These are phyloP conservation scores for Pezicula radicicola DNA, from an alignment of 2,329 filamentous ascomycete genomes.

Conservation along the genomic window DNA sequence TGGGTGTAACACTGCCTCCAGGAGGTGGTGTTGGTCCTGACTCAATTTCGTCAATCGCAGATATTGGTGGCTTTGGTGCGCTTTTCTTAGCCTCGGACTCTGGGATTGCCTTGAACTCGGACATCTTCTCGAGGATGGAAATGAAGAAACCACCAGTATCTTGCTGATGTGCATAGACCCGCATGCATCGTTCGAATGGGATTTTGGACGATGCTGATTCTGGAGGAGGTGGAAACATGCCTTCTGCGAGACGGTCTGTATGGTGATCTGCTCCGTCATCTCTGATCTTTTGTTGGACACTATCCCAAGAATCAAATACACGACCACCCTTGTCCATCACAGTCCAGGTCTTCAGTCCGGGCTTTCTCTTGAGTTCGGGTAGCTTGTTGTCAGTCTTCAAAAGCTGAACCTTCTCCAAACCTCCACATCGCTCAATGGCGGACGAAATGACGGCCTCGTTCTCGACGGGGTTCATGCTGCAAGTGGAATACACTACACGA, in stretches of 20 bases:
- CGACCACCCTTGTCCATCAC: slow-evolving; percentile 84
- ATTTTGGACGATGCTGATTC: slow-evolving; percentile 54
- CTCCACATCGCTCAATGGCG: slow-evolving; percentile 88
- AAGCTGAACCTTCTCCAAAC: slow-evolving; percentile 75
- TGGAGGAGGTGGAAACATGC: slow-evolving; percentile 76
- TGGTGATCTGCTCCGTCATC: slow-evolving; percentile 53
- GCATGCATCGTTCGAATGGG: slow-evolving; percentile 85
- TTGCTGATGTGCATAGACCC: slow-evolving; percentile 92
- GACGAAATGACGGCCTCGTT: slow-evolving; percentile 90
- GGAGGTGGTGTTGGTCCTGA: slow-evolving; percentile 26
- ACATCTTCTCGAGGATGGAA: slow-evolving; percentile 86
- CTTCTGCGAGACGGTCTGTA: slow-evolving; percentile 69
- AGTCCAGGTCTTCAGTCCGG: slow-evolving; percentile 80
- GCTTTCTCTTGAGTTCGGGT: slow-evolving; percentile 69
- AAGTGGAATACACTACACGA: slow-evolving; percentile 94
- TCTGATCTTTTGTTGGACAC: slow-evolving; percentile 69
- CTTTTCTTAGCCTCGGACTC: slow-evolving; percentile 56
- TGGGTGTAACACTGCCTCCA: slow-evolving; percentile 24
- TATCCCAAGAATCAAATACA: slow-evolving; percentile 78
- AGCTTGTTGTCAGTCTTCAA: slow-evolving; percentile 80
- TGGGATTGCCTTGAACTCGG: slow-evolving; percentile 76
- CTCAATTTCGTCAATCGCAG: slow-evolving; percentile 37
- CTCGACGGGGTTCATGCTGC: slow-evolving; percentile 97
- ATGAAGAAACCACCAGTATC: slow-evolving; percentile 99
- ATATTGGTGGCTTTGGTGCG: slow-evolving; percentile 35